Evolutionary conservation across 805 yeast species (phyloP).

Genomic region (Candida qinlingensis): DNA sequence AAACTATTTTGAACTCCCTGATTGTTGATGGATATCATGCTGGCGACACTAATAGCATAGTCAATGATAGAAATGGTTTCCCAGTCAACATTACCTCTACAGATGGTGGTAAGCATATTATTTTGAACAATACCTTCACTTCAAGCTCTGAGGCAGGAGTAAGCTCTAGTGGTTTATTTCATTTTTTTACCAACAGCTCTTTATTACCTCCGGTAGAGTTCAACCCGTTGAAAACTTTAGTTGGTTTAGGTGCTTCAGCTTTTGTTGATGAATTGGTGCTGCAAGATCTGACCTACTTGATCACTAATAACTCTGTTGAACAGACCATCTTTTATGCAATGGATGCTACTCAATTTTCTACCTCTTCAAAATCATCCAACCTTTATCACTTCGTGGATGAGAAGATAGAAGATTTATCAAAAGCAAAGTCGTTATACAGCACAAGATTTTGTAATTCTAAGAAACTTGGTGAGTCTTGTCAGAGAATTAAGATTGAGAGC

Average conservation of each 20-base stretch:
- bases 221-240: conserved; percentile 51
- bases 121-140: conserved; percentile 28
- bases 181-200: conserved; percentile 36
- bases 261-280: conserved; percentile 69
- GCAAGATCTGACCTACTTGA: conserved; percentile 47
- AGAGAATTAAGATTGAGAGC: conserved; percentile 44
- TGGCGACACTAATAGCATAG: conserved; percentile 28
- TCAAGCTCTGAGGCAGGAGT: conserved; percentile 37
- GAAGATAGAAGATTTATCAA: conserved; percentile 29
- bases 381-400: conserved; percentile 63
- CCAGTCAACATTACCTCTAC: conserved; percentile 18
- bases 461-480: conserved; percentile 56
- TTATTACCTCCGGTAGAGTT: conserved; percentile 29
- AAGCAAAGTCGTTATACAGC: conserved; percentile 32
- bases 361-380: conserved; percentile 31
- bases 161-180: conserved; percentile 44
- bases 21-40: conserved; percentile 40
- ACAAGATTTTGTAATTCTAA: conserved; percentile 52
- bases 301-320: conserved; percentile 44
- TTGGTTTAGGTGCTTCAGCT: conserved; percentile 52
- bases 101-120: conserved; percentile 30
- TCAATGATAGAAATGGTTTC: conserved; percentile 25
- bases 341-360: conserved; percentile 25
- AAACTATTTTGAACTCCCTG: conserved; percentile 26
- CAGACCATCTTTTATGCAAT: conserved; percentile 61